Conservation (phyloP, 495 filamentous ascomycete genomes). For the Aspergillus sclerotioniger region DNA sequence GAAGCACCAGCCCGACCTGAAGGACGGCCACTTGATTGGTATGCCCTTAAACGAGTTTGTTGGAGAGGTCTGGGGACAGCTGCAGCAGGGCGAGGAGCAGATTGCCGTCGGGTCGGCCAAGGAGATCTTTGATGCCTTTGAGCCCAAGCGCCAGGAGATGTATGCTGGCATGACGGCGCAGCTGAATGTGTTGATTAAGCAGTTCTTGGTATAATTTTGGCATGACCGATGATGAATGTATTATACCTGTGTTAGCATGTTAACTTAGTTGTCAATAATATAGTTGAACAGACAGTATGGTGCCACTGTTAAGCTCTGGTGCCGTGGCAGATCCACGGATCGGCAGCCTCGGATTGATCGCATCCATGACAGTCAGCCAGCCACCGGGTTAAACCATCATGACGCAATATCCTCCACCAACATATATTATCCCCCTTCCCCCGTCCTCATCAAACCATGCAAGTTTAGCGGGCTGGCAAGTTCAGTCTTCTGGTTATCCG, state of each 20-base stretch:
- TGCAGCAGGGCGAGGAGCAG: slow-evolving; percentile 52
- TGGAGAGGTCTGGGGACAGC: slow-evolving; percentile 55
- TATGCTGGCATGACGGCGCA: slow-evolving; percentile 38
- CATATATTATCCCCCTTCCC: too few relatives aligned
- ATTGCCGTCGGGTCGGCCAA: slow-evolving; percentile 35
- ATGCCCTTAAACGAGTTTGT: slow-evolving; percentile 64
- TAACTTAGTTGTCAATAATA: not conserved
- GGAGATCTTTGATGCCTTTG: slow-evolving; percentile 37
- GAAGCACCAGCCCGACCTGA: slow-evolving; percentile 37
- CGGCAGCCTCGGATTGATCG: too few relatives aligned
- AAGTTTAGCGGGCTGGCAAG: too few relatives aligned
- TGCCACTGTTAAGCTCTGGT: too few relatives aligned
- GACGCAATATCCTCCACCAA: too few relatives aligned
- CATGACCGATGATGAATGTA: not conserved
- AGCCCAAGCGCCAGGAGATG: slow-evolving; percentile 37
- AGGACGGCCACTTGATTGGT: slow-evolving; percentile 50
- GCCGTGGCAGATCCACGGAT: too few relatives aligned
- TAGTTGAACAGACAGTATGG: not conserved
- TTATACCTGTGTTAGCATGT: not conserved
- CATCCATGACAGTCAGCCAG: too few relatives aligned
- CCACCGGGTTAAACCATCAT: too few relatives aligned
- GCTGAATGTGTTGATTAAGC: slow-evolving; percentile 32
- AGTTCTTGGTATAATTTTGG: slow-evolving; percentile 20
- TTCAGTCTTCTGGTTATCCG: too few relatives aligned
- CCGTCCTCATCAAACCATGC: too few relatives aligned